Conservation (phyloP, 768 basidiomycete genomes). For the Dioszegia aurantiaca region DNA sequence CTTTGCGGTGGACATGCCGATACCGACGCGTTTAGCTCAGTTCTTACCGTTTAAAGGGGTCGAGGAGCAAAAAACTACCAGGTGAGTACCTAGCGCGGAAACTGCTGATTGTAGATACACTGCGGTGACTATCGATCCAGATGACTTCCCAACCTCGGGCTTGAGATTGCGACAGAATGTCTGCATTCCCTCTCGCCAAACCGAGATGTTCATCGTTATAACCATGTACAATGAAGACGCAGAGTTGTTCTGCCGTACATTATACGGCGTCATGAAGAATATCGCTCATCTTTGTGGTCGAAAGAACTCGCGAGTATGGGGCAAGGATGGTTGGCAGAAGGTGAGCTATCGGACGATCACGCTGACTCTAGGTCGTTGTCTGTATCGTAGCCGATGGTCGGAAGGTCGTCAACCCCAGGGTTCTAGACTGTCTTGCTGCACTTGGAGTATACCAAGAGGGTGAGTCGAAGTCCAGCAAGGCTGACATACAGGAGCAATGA, state of each 20-base stretch:
- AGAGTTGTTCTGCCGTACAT: constrained; percentile 59
- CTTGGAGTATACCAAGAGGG: constrained; percentile 52
- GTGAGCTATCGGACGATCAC: constrained; percentile 20
- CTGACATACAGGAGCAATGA: constrained; percentile 55
- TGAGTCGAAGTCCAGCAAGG: constrained; percentile 11
- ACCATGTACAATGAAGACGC: constrained; percentile 86
- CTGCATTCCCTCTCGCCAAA: constrained; percentile 63
- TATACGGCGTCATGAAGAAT: constrained; percentile 96
- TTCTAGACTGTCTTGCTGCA: constrained; percentile 51
- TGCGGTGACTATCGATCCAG: constrained; percentile 88
- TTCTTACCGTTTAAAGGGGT: constrained; percentile 49
- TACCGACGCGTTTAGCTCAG: constrained; percentile 46
- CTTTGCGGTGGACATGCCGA: constrained; percentile 48
- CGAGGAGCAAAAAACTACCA: constrained; percentile 40
- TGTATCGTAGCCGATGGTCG: constrained; percentile 88
- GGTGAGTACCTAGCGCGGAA: constrained; percentile 22
- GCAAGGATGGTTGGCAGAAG: constrained; percentile 97
- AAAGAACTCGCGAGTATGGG: constrained; percentile 89
- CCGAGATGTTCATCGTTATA: constrained; percentile 89
- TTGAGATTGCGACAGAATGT: constrained; percentile 80
- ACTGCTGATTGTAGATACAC: constrained; percentile 87
- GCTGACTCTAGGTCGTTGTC: constrained; percentile 64
- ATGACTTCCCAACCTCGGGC: constrained; percentile 77
- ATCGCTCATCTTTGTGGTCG: constrained; percentile 82
- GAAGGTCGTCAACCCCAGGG: constrained; percentile 68